Conservation (phyloP, 2,329 filamentous ascomycete species). For the Penicillium hesseltinei region DNA sequence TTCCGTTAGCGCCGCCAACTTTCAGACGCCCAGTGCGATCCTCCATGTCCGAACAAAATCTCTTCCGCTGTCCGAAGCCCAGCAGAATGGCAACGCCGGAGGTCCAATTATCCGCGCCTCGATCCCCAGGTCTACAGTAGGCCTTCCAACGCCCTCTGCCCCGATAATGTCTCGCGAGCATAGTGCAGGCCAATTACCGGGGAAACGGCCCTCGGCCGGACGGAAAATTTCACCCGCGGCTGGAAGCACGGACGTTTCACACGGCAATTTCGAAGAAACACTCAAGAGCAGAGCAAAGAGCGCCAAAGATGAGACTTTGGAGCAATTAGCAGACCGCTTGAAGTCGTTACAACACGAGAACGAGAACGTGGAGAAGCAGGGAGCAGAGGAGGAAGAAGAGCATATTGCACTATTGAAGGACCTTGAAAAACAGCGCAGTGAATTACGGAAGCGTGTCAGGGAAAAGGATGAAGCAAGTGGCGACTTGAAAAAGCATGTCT, state of each 20-base stretch:
- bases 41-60: constrained; percentile 76
- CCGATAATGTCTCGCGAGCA: constrained; percentile 65
- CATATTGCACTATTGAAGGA: constrained; percentile 64
- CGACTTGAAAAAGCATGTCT: constrained; percentile 76
- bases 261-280: constrained; percentile 41
- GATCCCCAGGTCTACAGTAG: constrained; percentile 52
- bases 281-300: constrained; percentile 42
- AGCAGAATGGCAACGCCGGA: constrained; percentile 35
- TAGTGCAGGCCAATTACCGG: constrained; percentile 53
- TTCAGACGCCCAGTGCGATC: constrained; percentile 82
- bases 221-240: constrained; percentile 74
- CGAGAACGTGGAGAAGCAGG: constrained; percentile 71
- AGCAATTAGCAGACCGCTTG: constrained; percentile 77
- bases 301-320: constrained; percentile 65
- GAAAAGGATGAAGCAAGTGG: constrained; percentile 90
- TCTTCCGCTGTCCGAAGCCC: constrained; percentile 42
- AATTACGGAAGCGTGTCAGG: constrained; percentile 72
- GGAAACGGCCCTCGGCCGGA: constrained; percentile 67
- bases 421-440: constrained; percentile 73
- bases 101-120: constrained; percentile 52
- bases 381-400: constrained; percentile 67
- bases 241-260: constrained; percentile 40
- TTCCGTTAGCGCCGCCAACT: constrained; percentile 86
- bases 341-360: constrained; percentile 79
- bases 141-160: constrained; percentile 60